A percentile compares a stretch with the other conserved stretches of the same genome.
These are phyloP conservation scores for Musa acuminata DNA, from an alignment of 176 grass and related monocot genomes.

Conservation along the genomic window DNA sequence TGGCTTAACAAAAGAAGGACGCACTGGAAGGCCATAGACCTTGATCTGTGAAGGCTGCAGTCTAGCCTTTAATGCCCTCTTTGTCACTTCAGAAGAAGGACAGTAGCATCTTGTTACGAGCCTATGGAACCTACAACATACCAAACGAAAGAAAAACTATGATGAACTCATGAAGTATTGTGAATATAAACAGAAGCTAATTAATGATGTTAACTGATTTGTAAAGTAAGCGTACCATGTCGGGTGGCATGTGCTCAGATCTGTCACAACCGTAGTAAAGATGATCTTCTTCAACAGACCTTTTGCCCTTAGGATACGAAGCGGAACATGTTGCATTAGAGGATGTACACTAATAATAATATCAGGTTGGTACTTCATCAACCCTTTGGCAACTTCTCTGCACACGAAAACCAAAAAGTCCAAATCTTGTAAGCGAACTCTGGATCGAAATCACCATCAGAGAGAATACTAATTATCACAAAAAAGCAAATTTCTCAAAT, in stretches of 20 bases:
- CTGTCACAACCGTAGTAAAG: slow-evolving; percentile 93
- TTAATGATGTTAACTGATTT: neutral
- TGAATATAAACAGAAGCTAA: neutral
- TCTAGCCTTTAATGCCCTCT: slow-evolving; percentile 84
- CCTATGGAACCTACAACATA: slow-evolving; percentile 89
- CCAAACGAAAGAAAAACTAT: slow-evolving; percentile 4
- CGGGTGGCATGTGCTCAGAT: slow-evolving; percentile 96
- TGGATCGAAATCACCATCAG: neutral
- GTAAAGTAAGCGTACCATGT: slow-evolving; percentile 69
- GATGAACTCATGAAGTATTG: neutral
- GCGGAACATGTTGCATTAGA: slow-evolving; percentile 97
- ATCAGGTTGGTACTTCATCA: slow-evolving; percentile 98
- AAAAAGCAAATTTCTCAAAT: neutral
- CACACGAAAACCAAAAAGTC: neutral
- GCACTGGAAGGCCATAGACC: slow-evolving; percentile 97
- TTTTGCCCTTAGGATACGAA: slow-evolving; percentile 71
- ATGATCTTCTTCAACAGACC: slow-evolving; percentile 93
- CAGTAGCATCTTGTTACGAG: slow-evolving; percentile 99
- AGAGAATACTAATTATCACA: too few species aligned
- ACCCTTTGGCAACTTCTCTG: slow-evolving; percentile 94
- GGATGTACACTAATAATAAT: slow-evolving; percentile 99
- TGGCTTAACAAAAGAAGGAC: slow-evolving; percentile 90
- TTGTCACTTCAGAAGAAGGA: slow-evolving; percentile 86
- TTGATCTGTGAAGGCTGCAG: slow-evolving; percentile 82
- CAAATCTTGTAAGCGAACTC: neutral